Evolutionary conservation across 2,329 filamentous ascomycete genomes (phyloP).

Genomic region (Helminthosporium solani): DNA sequence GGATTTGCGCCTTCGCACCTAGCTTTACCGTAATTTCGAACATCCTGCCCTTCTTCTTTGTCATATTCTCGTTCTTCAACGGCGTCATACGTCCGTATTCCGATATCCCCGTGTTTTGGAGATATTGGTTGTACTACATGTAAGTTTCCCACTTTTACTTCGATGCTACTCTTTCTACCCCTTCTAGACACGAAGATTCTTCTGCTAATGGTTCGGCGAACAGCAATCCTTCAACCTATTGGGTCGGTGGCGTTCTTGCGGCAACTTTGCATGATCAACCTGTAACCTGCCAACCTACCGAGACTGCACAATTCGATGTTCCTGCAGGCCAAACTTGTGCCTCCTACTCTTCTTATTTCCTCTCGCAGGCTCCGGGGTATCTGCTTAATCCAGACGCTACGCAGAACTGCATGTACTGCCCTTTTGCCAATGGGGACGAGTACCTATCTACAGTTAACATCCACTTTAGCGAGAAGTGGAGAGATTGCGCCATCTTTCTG

Average conservation of each 20-base stretch:
- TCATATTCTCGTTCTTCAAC: conserved; percentile 75
- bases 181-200: too few relatives aligned
- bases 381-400: conserved; percentile 63
- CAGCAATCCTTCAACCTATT: conserved; percentile 66
- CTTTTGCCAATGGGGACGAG: conserved; percentile 63
- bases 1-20: conserved; percentile 80
- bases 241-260: conserved; percentile 69
- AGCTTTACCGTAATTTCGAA: conserved; percentile 78
- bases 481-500: conserved; percentile 70
- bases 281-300: conserved; percentile 49
- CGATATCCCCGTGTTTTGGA: conserved; percentile 68
- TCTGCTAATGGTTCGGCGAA: too few relatives aligned
- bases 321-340: conserved; percentile 65
- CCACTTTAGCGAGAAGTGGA: conserved; percentile 64
- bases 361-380: conserved; percentile 58
- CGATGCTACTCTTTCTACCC: too few relatives aligned
- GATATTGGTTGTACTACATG: conserved; percentile 68
- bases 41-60: conserved; percentile 74
- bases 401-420: conserved; percentile 67
- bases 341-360: conserved; percentile 64
- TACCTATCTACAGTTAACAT: conserved; percentile 64
- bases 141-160: conserved; percentile 56
- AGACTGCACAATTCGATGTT: conserved; percentile 65
- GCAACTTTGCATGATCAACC: conserved; percentile 58
- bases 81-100: conserved; percentile 71